Conservation (phyloP, 768 basidiomycete species). For the Calocybe indica region DNA sequence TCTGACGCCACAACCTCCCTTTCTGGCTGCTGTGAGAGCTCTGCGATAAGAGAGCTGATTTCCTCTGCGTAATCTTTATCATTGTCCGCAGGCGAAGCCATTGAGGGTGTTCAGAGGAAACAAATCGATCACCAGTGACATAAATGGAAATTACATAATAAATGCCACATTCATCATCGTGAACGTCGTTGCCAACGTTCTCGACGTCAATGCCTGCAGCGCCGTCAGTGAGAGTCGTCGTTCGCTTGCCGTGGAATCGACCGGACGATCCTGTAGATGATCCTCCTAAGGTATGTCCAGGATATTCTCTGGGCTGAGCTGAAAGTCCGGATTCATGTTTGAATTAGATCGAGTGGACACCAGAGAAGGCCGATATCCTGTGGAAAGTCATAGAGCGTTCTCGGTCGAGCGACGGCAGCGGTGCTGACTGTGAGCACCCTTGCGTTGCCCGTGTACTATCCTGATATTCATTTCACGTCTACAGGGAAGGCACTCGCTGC, state of each 20-base stretch:
- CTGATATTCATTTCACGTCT: not conserved
- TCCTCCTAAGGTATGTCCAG: constrained; percentile 58
- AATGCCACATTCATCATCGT: too few species aligned
- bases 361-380: constrained; percentile 77
- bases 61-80: constrained; percentile 18
- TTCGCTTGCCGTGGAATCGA: constrained; percentile 73
- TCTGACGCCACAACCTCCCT: constrained; percentile 39
- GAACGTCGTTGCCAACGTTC: not conserved
- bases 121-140: too few species aligned
- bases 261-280: constrained; percentile 64
- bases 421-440: constrained; percentile 66
- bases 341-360: constrained; percentile 74
- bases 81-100: not conserved
- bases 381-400: constrained; percentile 87
- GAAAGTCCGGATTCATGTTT: constrained; percentile 6
- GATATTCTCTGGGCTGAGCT: not conserved
- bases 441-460: not conserved
- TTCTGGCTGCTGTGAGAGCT: constrained; percentile 28
- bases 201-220: constrained; percentile 21
- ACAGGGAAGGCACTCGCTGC: constrained; percentile 81
- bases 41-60: constrained; percentile 26
- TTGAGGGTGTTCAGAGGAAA: too few species aligned
- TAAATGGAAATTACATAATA: not conserved
- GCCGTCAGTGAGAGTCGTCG: constrained; percentile 59
- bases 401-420: constrained; percentile 63